These are phyloP conservation scores for Arthrinium phaeospermum DNA, from an alignment of 2,329 filamentous ascomycete species.

Conservation along the genomic window DNA sequence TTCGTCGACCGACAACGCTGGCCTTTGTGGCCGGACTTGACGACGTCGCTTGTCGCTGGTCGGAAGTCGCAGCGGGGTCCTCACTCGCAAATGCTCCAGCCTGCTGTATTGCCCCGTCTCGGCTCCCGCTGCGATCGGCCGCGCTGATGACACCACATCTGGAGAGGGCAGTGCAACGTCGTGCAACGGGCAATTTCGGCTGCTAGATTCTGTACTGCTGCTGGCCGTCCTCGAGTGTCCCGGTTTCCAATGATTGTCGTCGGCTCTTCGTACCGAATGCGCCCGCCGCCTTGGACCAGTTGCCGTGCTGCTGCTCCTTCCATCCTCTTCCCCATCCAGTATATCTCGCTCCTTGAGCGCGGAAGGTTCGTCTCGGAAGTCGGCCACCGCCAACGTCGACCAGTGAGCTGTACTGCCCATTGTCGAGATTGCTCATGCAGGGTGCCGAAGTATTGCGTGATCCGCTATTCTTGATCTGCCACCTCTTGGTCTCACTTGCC, in stretches of 20 bases:
- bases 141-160: background rate
- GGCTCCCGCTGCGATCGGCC: background rate
- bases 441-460: background rate
- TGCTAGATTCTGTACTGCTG: constrained; percentile 6
- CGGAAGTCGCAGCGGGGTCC: constrained; percentile 2
- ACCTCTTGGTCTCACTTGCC: background rate
- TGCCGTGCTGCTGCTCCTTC: background rate
- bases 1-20: background rate
- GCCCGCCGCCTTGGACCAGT: background rate
- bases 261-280: background rate
- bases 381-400: constrained; percentile 2
- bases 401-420: constrained; percentile 3
- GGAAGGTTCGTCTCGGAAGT: background rate
- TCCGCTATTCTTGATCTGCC: background rate
- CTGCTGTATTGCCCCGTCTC: constrained; percentile 10
- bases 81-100: constrained; percentile 10
- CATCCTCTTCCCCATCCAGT: background rate
- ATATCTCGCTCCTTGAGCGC: background rate
- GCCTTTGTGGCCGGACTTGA: constrained; percentile 8
- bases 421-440: background rate
- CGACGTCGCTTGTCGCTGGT: constrained; percentile 14
- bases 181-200: background rate
- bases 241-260: background rate
- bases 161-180: background rate
- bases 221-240: constrained; percentile 8